Conservation (phyloP, 78 protist species). For the Cavenderia fasciculata region DNA sequence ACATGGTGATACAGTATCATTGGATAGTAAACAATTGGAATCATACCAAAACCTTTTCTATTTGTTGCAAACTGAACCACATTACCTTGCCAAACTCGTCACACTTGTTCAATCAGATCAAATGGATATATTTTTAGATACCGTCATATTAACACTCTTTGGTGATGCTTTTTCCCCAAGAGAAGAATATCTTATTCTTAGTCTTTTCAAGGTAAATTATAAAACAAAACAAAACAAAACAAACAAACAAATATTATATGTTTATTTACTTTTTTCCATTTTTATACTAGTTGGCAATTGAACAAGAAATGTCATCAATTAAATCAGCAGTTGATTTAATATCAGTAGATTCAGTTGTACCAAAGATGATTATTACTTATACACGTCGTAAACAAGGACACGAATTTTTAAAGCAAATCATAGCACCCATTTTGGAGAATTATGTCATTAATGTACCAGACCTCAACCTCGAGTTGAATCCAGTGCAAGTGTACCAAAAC, state of each 20-base stretch:
- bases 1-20: slow-evolving; percentile 15
- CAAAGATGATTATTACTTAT: slow-evolving; percentile 78
- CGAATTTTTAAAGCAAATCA: slow-evolving; percentile 68
- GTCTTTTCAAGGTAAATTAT: slow-evolving; percentile 63
- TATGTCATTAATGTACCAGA: slow-evolving; percentile 74
- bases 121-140: slow-evolving; percentile 86
- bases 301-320: slow-evolving; percentile 74
- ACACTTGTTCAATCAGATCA: slow-evolving; percentile 68
- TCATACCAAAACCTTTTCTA: slow-evolving; percentile 84
- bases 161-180: slow-evolving; percentile 92
- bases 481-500: slow-evolving; percentile 55
- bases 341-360: slow-evolving; percentile 70
- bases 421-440: slow-evolving; percentile 69
- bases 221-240: not conserved
- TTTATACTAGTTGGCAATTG: slow-evolving; percentile 36
- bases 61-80: slow-evolving; percentile 88
- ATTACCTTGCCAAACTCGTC: slow-evolving; percentile 82
- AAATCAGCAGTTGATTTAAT: slow-evolving; percentile 69
- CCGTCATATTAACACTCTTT: slow-evolving; percentile 85
- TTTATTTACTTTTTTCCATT: slow-evolving; percentile 1
- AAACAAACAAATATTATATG: slow-evolving; percentile 34
- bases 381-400: slow-evolving; percentile 74
- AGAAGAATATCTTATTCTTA: slow-evolving; percentile 87
- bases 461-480: slow-evolving; percentile 61
- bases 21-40: slow-evolving; percentile 66